Conservation (phyloP, 2,329 filamentous ascomycete species). For the Endoconidiophora polonica region DNA sequence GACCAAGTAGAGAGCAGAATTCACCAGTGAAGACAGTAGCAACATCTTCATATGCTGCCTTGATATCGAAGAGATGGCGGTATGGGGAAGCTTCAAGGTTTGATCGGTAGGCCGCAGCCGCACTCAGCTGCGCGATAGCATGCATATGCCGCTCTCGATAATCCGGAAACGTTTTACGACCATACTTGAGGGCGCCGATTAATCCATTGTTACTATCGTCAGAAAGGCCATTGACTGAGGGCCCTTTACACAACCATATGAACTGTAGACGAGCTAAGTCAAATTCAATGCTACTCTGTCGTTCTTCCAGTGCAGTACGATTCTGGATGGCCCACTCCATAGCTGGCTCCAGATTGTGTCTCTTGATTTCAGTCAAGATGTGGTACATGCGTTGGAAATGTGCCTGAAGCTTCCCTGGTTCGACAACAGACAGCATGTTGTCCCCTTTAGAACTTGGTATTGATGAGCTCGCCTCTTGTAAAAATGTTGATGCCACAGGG, state of each 20-base stretch:
- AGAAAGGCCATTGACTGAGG: constrained; percentile 35
- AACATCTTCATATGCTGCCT: constrained; percentile 65
- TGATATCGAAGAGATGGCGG: constrained; percentile 55
- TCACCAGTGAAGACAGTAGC: constrained; percentile 79
- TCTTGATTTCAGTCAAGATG: constrained; percentile 40
- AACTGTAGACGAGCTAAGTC: constrained; percentile 83
- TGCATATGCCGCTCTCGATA: constrained; percentile 60
- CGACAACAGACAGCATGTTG: constrained; percentile 20
- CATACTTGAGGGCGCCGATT: constrained; percentile 57
- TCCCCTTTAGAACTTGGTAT: constrained; percentile 10
- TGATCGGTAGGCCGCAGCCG: constrained; percentile 61
- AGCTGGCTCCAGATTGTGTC: constrained; percentile 58
- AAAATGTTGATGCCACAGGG: constrained; percentile 68
- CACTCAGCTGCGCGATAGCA: constrained; percentile 68
- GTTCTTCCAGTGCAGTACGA: constrained; percentile 51
- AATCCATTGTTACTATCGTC: constrained; percentile 38
- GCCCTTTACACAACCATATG: constrained; percentile 67
- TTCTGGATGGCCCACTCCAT: constrained; percentile 74
- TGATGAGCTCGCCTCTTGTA: constrained; percentile 37
- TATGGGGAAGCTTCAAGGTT: constrained; percentile 71
- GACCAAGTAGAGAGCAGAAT: constrained; percentile 79
- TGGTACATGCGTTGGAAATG: constrained; percentile 83
- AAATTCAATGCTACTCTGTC: constrained; percentile 88
- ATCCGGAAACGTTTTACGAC: constrained; percentile 51
- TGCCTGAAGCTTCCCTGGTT: constrained; percentile 43